Percentiles rank a stretch among this genome's conserved stretches.
Evolutionary conservation across 1,139 yeast genomes (phyloP).

Genomic region (Scheffersomyces illinoinensis): DNA sequence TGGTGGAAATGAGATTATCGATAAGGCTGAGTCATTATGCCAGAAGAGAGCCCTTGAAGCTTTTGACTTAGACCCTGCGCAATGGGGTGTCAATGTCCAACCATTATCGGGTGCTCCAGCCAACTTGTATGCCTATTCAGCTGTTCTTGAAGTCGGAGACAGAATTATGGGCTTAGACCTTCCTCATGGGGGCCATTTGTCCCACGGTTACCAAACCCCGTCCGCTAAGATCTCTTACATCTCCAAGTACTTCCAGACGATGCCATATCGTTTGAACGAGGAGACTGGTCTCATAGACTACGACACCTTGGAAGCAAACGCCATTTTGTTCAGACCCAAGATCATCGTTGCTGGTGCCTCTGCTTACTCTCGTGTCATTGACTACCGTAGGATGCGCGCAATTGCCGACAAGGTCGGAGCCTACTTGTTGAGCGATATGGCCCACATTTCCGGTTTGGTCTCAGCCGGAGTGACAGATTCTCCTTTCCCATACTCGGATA

Average conservation of each 20-base stretch:
- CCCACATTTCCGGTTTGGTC: constrained; percentile 92
- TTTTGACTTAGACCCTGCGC: constrained; percentile 67
- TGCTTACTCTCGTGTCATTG: constrained; percentile 89
- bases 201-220: constrained; percentile 94
- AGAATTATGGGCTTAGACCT: constrained; percentile 95
- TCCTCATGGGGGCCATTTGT: constrained; percentile 96
- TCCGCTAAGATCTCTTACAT: constrained; percentile 85
- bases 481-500: constrained; percentile 92
- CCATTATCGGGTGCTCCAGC: constrained; percentile 96
- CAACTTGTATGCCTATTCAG: constrained; percentile 88
- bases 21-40: constrained; percentile 85
- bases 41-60: constrained; percentile 91
- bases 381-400: constrained; percentile 83
- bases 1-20: constrained; percentile 95
- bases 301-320: constrained; percentile 82
- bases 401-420: constrained; percentile 95
- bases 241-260: constrained; percentile 92
- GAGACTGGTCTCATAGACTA: constrained; percentile 89
- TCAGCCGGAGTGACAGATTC: constrained; percentile 91
- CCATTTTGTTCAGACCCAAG: constrained; percentile 88
- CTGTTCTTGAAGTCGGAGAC: constrained; percentile 88
- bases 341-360: constrained; percentile 95
- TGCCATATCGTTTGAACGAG: constrained; percentile 90
- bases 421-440: constrained; percentile 90
- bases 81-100: constrained; percentile 98